Evolutionary conservation across 306 rosid species (phyloP).

Genomic region (Datisca glomerata): DNA sequence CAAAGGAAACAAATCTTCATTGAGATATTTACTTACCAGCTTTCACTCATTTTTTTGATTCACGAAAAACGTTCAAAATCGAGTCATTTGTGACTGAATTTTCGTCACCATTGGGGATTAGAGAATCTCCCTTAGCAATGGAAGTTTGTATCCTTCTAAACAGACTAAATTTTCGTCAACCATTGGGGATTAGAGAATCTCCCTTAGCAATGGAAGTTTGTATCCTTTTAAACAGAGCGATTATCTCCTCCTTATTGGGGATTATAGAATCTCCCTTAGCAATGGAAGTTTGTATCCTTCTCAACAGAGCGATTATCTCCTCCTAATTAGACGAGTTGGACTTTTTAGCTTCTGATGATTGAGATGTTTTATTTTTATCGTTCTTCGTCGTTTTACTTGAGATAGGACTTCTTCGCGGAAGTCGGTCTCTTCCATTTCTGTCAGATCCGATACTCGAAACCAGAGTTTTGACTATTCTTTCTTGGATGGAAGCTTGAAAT

Average conservation of each 20-base stretch:
- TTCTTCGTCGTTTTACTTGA: slow-evolving; percentile 10
- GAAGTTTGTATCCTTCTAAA: slow-evolving; percentile 36
- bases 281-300: slow-evolving; percentile 38
- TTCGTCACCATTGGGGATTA: slow-evolving; percentile 7
- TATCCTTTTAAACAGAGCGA: slow-evolving; percentile 34
- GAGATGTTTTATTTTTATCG: slow-evolving; percentile 17
- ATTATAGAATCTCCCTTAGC: slow-evolving; percentile 16
- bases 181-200: slow-evolving; percentile 4
- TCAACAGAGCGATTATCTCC: slow-evolving; percentile 41
- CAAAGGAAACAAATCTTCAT: neutral
- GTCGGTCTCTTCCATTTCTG: slow-evolving; percentile 15
- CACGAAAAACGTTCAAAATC: slow-evolving; percentile 28
- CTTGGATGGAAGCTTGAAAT: slow-evolving; percentile 10
- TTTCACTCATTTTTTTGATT: slow-evolving; percentile 21
- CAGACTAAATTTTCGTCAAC: no score
- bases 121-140: slow-evolving; percentile 23
- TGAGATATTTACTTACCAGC: slow-evolving; percentile 9
- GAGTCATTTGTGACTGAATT: slow-evolving; percentile 23
- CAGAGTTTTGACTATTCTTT: slow-evolving; percentile 8
- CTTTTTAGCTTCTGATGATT: slow-evolving; percentile 12
- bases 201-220: slow-evolving; percentile 36
- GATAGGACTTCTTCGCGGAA: slow-evolving; percentile 19
- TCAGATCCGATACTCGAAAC: slow-evolving; percentile 19
- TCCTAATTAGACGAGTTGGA: slow-evolving; percentile 27
- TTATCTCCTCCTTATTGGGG: slow-evolving; percentile 37